Conservation (phyloP, 2,329 filamentous ascomycete species). For the Aspergillus ochraceoroseus region DNA sequence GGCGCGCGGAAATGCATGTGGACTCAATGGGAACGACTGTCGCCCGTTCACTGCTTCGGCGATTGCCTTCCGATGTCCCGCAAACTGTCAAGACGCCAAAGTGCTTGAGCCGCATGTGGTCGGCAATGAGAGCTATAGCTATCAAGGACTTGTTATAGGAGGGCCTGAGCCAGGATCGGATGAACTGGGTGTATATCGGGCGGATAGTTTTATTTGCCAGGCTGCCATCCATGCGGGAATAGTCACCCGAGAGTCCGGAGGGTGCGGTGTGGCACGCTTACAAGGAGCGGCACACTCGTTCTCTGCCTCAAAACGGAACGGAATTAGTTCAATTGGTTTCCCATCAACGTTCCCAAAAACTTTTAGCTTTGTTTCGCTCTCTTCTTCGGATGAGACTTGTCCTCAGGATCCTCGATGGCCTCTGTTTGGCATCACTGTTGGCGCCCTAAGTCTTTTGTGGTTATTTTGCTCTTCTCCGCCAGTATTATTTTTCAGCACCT, state of each 20-base stretch:
- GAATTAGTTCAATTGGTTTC: constrained; percentile 72
- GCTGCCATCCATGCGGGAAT: constrained; percentile 80
- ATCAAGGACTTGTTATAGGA: constrained; percentile 50
- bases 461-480: constrained; percentile 74
- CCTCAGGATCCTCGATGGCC: constrained; percentile 79
- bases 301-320: constrained; percentile 60
- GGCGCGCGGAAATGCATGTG: constrained; percentile 46
- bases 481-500: constrained; percentile 79
- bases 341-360: constrained; percentile 85
- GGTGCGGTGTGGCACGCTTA: constrained; percentile 74
- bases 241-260: constrained; percentile 65
- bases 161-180: constrained; percentile 41
- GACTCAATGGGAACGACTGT: constrained; percentile 53
- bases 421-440: constrained; percentile 72
- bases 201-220: constrained; percentile 82
- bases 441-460: constrained; percentile 71
- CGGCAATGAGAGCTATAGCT: constrained; percentile 50
- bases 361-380: constrained; percentile 68
- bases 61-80: constrained; percentile 54
- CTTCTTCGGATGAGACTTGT: constrained; percentile 52
- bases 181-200: constrained; percentile 64
- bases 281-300: constrained; percentile 65
- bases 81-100: constrained; percentile 47
- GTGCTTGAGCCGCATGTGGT: constrained; percentile 50
- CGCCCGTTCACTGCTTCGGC: constrained; percentile 51